Conservation (phyloP, 1,139 yeast species). For the Kodamaea arcana region DNA sequence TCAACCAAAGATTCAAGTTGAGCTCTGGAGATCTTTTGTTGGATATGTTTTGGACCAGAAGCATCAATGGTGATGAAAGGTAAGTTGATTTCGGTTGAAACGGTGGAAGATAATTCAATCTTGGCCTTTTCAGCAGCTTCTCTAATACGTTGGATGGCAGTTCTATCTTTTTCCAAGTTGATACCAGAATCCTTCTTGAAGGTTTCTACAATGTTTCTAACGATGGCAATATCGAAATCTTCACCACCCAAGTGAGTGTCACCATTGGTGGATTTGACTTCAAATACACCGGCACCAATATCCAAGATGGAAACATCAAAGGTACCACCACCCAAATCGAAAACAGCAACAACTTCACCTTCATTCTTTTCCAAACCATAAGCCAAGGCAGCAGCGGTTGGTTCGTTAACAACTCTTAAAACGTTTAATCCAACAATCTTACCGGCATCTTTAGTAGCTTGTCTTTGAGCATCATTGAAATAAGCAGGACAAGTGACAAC, state of each 20-base stretch:
- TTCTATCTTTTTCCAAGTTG: constrained; percentile 86
- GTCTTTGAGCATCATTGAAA: constrained; percentile 97
- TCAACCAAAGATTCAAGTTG: constrained; percentile 92
- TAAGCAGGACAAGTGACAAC: constrained; percentile 98
- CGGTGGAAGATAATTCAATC: constrained; percentile 94
- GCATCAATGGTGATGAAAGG: constrained; percentile 97
- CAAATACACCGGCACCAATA: constrained; percentile 84
- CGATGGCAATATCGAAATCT: constrained; percentile 81
- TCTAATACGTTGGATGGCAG: constrained; percentile 99
- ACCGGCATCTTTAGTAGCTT: constrained; percentile 98
- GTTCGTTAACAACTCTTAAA: constrained; percentile 96
- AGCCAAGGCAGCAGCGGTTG: constrained; percentile 98
- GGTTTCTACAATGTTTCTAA: constrained; percentile 83
- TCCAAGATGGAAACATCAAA: constrained; percentile 82
- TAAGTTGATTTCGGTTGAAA: constrained; percentile 89
- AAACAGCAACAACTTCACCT: constrained; percentile 75
- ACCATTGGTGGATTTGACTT: constrained; percentile 85
- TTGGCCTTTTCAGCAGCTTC: constrained; percentile 99
- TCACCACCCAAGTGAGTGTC: constrained; percentile 91
- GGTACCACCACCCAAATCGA: constrained; percentile 89
- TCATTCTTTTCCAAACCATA: constrained; percentile 88
- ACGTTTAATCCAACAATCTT: constrained; percentile 95
- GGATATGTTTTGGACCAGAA: constrained; percentile 97
- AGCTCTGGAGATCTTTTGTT: constrained; percentile 87
- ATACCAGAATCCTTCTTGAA: constrained; percentile 93